Conservation (phyloP, 2,329 filamentous ascomycete genomes). For the Exophiala sideris region DNA sequence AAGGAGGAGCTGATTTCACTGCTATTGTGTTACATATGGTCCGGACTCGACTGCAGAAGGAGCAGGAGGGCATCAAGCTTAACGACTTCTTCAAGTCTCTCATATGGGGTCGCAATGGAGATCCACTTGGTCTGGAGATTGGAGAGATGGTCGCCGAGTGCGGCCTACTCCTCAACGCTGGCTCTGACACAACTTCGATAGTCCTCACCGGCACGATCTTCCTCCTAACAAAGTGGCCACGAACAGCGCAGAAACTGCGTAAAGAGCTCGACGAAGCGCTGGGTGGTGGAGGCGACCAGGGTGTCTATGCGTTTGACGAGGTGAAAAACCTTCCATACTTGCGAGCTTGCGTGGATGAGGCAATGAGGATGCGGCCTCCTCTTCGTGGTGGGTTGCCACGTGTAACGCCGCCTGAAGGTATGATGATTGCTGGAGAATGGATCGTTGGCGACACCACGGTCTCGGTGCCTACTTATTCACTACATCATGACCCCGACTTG, state of each 20-base stretch:
- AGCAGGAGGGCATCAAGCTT: slow-evolving; percentile 50
- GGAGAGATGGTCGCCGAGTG: slow-evolving; percentile 44
- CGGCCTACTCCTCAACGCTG: slow-evolving; percentile 46
- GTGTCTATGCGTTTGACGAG: slow-evolving; percentile 42
- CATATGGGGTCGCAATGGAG: slow-evolving; percentile 35
- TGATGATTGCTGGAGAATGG: slow-evolving; percentile 22
- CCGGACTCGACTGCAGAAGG: slow-evolving; percentile 34
- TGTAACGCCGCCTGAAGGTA: slow-evolving; percentile 14
- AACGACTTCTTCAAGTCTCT: slow-evolving; percentile 47
- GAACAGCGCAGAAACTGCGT: slow-evolving; percentile 45
- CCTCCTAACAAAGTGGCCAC: slow-evolving; percentile 27
- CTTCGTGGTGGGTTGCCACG: not conserved
- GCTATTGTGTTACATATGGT: slow-evolving; percentile 29
- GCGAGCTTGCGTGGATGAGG: slow-evolving; percentile 50
- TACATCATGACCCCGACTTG: slow-evolving; percentile 52
- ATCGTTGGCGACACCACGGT: slow-evolving; percentile 53
- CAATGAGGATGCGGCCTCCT: slow-evolving; percentile 37
- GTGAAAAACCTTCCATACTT: slow-evolving; percentile 50
- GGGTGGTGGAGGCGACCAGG: slow-evolving; percentile 33
- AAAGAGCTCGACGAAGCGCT: slow-evolving; percentile 42
- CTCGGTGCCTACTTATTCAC: slow-evolving; percentile 51
- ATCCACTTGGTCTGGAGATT: slow-evolving; percentile 30
- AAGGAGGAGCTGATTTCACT: slow-evolving; percentile 30
- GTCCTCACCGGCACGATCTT: slow-evolving; percentile 49
- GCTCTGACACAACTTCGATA: slow-evolving; percentile 51